Percentiles rank a stretch among this genome's conserved stretches.
Conservation (phyloP, 1,284 basidiomycete genomes). For the Cryptococcus jaspeensis region DNA sequence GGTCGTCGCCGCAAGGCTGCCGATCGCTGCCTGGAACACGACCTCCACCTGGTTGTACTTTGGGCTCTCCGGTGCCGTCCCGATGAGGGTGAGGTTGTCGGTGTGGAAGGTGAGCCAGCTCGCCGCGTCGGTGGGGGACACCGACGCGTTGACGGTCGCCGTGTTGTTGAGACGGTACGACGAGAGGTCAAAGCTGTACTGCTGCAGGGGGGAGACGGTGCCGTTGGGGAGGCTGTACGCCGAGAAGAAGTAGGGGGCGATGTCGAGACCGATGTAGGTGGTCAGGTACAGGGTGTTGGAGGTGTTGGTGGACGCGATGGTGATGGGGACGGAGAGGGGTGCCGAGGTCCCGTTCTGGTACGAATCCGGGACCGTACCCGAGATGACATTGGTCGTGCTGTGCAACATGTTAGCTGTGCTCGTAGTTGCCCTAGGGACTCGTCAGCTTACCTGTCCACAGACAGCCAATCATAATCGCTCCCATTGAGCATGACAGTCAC, state of each 20-base stretch:
- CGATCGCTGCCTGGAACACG: slow-evolving; percentile 31
- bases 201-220: slow-evolving; percentile 39
- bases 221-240: slow-evolving; percentile 45
- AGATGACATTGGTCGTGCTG: slow-evolving; percentile 36
- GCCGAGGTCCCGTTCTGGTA: slow-evolving; percentile 50
- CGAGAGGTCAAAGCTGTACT: slow-evolving; percentile 36
- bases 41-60: slow-evolving; percentile 40
- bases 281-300: slow-evolving; percentile 35
- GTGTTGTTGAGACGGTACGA: slow-evolving; percentile 37
- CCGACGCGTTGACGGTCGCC: slow-evolving; percentile 36
- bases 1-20: slow-evolving; percentile 27
- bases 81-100: slow-evolving; percentile 44
- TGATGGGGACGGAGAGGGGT: slow-evolving; percentile 45
- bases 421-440: neutral
- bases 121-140: slow-evolving; percentile 41
- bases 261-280: slow-evolving; percentile 45
- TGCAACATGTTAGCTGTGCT: neutral
- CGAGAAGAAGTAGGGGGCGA: slow-evolving; percentile 53
- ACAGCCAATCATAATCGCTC: slow-evolving; percentile 49
- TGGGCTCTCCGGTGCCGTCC: slow-evolving; percentile 33
- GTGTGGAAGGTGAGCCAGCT: slow-evolving; percentile 51
- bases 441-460: slow-evolving; percentile 46
- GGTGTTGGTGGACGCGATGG: slow-evolving; percentile 37
- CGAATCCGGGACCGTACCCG: slow-evolving; percentile 50
- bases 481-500: slow-evolving; percentile 38